Evolutionary conservation across 2,329 filamentous ascomycete genomes (phyloP), one percentile per base, ranked within the genome.

Genomic region (Dothiorella sarmentorum): DNA sequence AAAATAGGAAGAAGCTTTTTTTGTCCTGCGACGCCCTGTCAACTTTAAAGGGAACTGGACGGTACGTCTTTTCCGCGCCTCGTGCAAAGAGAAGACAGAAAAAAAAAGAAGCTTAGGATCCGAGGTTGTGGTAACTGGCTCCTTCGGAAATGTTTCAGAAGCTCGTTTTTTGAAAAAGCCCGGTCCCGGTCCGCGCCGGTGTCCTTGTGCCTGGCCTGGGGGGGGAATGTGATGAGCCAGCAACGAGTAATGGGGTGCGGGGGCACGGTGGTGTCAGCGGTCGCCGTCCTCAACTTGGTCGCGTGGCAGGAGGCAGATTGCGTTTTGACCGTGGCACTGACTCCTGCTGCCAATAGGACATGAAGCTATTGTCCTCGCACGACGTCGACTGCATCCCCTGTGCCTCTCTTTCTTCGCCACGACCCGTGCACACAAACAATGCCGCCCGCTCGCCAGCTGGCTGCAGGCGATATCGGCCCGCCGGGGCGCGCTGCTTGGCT

Each of bases 401-500:
- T n/a, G n/a, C n/a, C 20, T 24, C n/a, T 15, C n/a, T 6, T n/a
- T 43, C 38, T 43, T 43, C 38, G 7, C 20, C 38, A 7, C 38
- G 7, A n/a, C n/a, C n/a, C n/a, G n/a, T n/a, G n/a, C n/a, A n/a
- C n/a, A n/a, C n/a, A n/a, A n/a, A n/a, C n/a, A n/a, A n/a, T n/a
- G n/a, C n/a, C n/a, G n/a, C n/a, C n/a, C n/a, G n/a, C 35, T 20
- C 24, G 49, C 22, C 49, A 40, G 49, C n/a, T 53, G 49, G 20
- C 24, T 20, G 33, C 49, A 40, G 24, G 49, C 49, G 33, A 53
- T 31, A 53, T 53, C 49, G 49, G 49, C 49, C 49, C 49, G 49
- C 18, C 49, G 49, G 11, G 11, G 45, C 31, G n/a, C 43, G 15
- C 26, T 45, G 24, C 43, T 29, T 29, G 29, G 24, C 22, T 26